Percentiles rank a stretch among this genome's conserved stretches.
Evolutionary conservation across 306 rosid genomes (phyloP).

Genomic region (Lagenaria siceraria): DNA sequence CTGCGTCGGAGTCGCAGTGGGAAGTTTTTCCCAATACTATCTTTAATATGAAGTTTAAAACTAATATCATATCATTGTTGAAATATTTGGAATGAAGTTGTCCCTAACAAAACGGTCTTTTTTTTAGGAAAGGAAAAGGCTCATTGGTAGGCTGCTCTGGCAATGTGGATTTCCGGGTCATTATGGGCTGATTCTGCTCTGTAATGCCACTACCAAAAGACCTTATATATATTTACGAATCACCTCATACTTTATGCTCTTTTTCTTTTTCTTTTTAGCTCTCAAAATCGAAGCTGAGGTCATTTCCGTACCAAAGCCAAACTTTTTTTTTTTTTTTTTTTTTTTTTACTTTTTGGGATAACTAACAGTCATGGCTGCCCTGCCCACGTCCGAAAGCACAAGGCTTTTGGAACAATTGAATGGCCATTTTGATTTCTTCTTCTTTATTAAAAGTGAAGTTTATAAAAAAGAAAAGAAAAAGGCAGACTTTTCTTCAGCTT

Average conservation of each 20-base stretch:
- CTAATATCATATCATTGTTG: too few species aligned
- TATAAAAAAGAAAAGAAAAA: neutral
- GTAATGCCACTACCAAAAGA: neutral
- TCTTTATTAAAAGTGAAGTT: neutral
- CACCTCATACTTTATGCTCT: neutral
- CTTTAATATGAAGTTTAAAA: too few species aligned
- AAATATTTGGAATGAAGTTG: too few species aligned
- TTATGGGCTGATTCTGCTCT: neutral
- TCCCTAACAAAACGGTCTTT: too few species aligned
- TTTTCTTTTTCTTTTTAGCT: neutral
- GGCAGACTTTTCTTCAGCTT: neutral
- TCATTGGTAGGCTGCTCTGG: neutral
- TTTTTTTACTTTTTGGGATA: neutral
- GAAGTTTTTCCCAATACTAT: too few species aligned
- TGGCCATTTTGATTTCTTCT: constrained; percentile 4
- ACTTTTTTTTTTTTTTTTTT: neutral
- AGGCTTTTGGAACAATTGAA: constrained; percentile 5
- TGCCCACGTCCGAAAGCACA: constrained; percentile 1
- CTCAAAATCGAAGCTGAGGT: neutral
- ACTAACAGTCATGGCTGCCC: neutral
- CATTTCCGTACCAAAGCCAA: constrained; percentile 4
- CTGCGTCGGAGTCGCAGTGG: too few species aligned
- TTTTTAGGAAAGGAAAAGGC: too few species aligned
- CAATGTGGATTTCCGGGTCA: constrained; percentile 3
- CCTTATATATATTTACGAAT: neutral